These are phyloP conservation scores for Mortierella claussenii DNA, from an alignment of 192 early-diverging fungal species.

Conservation along the genomic window DNA sequence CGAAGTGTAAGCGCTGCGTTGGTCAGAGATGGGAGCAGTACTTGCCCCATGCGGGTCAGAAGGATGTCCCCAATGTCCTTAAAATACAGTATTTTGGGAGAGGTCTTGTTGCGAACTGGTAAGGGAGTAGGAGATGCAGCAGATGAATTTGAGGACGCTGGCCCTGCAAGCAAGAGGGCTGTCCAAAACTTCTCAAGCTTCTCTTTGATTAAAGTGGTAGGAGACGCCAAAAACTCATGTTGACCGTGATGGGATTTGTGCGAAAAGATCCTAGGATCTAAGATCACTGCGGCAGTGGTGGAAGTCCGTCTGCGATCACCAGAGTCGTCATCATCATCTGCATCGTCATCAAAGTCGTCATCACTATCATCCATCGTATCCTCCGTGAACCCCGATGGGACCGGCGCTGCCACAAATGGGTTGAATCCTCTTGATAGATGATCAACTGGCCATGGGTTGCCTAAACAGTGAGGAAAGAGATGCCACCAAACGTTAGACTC, in stretches of 20 bases:
- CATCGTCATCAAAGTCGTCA: conserved; percentile 48
- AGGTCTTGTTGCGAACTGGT: not conserved
- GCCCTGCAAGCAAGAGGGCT: conserved; percentile 37
- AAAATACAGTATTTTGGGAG: conserved; percentile 60
- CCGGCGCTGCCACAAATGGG: conserved; percentile 32
- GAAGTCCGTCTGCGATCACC: conserved; percentile 25
- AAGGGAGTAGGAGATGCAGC: not conserved
- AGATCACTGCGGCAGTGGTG: conserved; percentile 10
- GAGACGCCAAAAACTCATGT: conserved; percentile 13
- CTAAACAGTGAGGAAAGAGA: no score
- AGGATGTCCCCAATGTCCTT: conserved; percentile 61
- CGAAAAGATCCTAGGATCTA: conserved; percentile 28
- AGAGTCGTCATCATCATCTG: conserved; percentile 57
- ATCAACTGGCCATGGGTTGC: conserved; percentile 48
- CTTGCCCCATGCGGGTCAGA: conserved; percentile 44
- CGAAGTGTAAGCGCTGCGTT: conserved; percentile 56
- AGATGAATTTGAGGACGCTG: conserved; percentile 5
- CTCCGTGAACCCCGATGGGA: conserved; percentile 22
- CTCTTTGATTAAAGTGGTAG: conserved; percentile 25
- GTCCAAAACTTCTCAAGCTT: conserved; percentile 56
- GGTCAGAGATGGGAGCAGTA: conserved; percentile 55
- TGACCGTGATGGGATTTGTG: conserved; percentile 19
- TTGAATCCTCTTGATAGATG: conserved; percentile 40
- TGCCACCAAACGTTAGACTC: no score
- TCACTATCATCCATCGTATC: conserved; percentile 18